These are phyloP conservation scores for Lactarius akahatsu DNA, from an alignment of 768 basidiomycete genomes.

Conservation along the genomic window DNA sequence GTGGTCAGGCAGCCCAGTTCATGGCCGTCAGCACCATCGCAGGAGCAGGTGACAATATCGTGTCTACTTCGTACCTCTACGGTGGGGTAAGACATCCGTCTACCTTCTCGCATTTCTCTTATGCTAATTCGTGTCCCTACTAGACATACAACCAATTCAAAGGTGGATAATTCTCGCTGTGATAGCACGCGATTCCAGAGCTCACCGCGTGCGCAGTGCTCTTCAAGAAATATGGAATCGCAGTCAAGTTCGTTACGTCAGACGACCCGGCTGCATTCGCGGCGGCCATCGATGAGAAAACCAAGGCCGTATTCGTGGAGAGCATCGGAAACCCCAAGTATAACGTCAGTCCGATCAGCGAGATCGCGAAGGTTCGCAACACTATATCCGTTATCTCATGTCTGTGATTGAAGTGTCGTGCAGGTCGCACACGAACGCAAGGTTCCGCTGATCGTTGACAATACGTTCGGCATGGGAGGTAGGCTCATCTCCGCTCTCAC, in stretches of 20 bases:
- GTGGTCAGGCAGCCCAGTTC: conserved; percentile 78
- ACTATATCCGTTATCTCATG: no score
- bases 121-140: background rate
- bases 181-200: background rate
- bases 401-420: background rate
- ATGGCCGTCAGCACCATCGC: conserved; percentile 48
- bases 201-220: conserved; percentile 44
- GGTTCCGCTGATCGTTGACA: conserved; percentile 80
- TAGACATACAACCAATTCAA: conserved; percentile 76
- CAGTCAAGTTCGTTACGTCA: conserved; percentile 59
- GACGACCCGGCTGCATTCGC: conserved; percentile 57
- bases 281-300: conserved; percentile 71
- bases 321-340: conserved; percentile 81
- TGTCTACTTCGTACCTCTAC: conserved; percentile 66
- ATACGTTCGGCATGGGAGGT: conserved; percentile 75
- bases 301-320: conserved; percentile 75
- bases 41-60: conserved; percentile 71
- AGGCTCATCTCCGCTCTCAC: conserved; percentile 3
- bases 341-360: conserved; percentile 60
- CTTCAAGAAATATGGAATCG: conserved; percentile 69
- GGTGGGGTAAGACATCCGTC: conserved; percentile 52
- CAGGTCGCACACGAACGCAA: conserved; percentile 69
- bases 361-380: conserved; percentile 58
- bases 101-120: background rate
- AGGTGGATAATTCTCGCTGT: conserved; percentile 37